A percentile compares a stretch with the other conserved stretches of the same genome.
Conservation (phyloP, 2,329 filamentous ascomycete genomes). For the Colletotrichum phormii region DNA sequence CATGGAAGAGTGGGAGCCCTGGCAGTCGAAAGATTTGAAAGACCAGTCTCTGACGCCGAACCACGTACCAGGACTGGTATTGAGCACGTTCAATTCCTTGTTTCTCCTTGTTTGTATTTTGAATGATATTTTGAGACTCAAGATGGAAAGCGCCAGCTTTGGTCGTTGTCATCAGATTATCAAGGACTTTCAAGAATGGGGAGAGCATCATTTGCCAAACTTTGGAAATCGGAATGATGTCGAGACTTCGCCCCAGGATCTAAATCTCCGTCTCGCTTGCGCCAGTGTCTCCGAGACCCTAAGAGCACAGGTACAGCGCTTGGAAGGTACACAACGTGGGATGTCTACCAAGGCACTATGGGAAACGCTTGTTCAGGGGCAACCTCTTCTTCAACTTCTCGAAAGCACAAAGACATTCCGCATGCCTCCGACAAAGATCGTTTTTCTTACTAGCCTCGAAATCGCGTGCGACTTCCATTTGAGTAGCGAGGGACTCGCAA, state of each 20-base stretch:
- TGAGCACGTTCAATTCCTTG: slow-evolving; percentile 14
- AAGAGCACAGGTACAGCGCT: neutral
- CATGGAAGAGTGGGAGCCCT: slow-evolving; percentile 20
- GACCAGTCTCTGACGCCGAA: neutral
- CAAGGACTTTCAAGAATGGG: neutral
- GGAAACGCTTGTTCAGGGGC: neutral
- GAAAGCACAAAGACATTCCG: neutral
- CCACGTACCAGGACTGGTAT: neutral
- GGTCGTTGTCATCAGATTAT: neutral
- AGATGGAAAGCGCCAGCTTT: neutral
- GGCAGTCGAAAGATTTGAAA: neutral
- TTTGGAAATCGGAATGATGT: neutral
- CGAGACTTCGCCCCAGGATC: neutral
- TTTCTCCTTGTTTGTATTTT: neutral
- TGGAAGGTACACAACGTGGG: neutral
- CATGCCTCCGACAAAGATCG: neutral
- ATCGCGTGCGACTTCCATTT: neutral
- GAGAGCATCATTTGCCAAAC: neutral
- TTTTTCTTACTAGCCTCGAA: neutral
- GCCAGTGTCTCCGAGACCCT: neutral
- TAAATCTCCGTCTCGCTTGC: neutral
- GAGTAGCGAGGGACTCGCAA: neutral
- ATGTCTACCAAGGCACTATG: neutral
- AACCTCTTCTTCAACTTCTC: neutral
- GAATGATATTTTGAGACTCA: neutral